Base-by-base conservation (phyloP, 352 stramenopile genomes). In the Detonula confervacea region DNA sequence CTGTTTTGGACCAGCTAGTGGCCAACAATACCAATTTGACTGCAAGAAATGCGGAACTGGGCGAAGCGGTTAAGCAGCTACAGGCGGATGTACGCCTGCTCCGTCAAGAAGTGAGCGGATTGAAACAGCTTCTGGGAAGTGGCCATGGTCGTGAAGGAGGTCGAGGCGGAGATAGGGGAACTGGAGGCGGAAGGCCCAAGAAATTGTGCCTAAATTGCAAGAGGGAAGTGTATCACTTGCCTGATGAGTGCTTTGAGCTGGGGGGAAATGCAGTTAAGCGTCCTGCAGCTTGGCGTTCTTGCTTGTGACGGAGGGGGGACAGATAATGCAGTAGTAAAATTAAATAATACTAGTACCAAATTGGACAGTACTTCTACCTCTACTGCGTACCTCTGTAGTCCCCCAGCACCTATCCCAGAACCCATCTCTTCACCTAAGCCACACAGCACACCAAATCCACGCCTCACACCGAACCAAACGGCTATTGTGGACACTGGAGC, bases 401-500 rank as follows among this genome's bases (percentile, higher is more conserved):
- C 27, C 59, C 59, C 42, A 12, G n/a, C 18, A 37, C 3, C 8
- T 8, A 3, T 8, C 30, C 30, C 30, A 37, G 3, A 37, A 54
- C 49, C 30, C 30, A 37, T 9, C 30, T 8, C n/a, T n/a, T n/a
- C n/a, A n/a, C n/a, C n/a, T n/a, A n/a, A 37, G 8, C 30, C 30
- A 37, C 3, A 3, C 30, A 37, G 8, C 30, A 3, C 30, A 37
- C 30, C 30, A 37, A 8, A 8, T 37, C 3, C 30, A 3, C 30
- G 8, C 30, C 30, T 9, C 30, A 3, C 3, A 37, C 8, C 30
- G 3, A 37, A 37, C 30, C 30, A 44, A 42, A 56, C 42, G 6
- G 60, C 30, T 12, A 69, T 69, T 29, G 39, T 9, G 1, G 60
- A 69, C 24, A 47, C 39, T 2, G 60, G 60, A 27, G 60, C 59